phyloP scores from a whole-genome alignment of 1,284 basidiomycete genomes.

The Microbotryum saponariae region DNA sequence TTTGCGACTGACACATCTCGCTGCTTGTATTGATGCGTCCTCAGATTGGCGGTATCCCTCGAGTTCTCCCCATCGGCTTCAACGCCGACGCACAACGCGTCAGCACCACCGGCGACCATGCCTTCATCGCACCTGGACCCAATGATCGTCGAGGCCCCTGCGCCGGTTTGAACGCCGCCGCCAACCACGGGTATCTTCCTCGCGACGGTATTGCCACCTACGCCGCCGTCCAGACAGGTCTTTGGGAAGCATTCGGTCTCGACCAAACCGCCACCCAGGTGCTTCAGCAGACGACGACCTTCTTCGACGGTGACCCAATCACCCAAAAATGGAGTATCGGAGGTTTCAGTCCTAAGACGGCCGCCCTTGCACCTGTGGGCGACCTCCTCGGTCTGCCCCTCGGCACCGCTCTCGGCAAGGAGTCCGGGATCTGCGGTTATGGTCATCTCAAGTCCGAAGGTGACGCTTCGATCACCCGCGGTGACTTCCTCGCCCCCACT shows the following conservation, averaged over 20 bases:
- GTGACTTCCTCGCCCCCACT: slow-evolving; percentile 3
- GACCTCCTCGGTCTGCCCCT: not conserved
- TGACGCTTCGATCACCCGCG: slow-evolving; percentile 7
- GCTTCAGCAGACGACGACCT: slow-evolving; percentile 1
- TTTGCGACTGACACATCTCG: too few relatives aligned
- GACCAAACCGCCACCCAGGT: slow-evolving; percentile 6
- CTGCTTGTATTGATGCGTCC: not conserved
- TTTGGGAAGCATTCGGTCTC: slow-evolving; percentile 1
- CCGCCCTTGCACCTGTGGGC: not conserved
- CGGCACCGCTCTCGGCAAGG: not conserved
- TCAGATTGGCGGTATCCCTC: slow-evolving; percentile 5
- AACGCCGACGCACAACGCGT: slow-evolving; percentile 1
- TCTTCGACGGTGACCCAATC: slow-evolving; percentile 6
- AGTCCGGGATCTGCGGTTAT: not conserved
- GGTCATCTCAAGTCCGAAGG: slow-evolving; percentile 7
- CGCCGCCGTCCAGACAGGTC: slow-evolving; percentile 3
- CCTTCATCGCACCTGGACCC: not conserved
- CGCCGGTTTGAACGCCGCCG: slow-evolving; percentile 1
- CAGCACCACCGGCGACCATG: not conserved
- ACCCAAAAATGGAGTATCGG: slow-evolving; percentile 3
- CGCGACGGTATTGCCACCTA: slow-evolving; percentile 4
- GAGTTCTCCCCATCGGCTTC: not conserved
- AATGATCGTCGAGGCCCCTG: slow-evolving; percentile 2
- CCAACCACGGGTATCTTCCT: slow-evolving; percentile 5
- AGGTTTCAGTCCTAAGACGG: slow-evolving; percentile 1